Evolutionary conservation across 2,329 filamentous ascomycete species (phyloP), one percentile per base, ranked within the genome.

Genomic region (Cephalotrichum gorgonifer): DNA sequence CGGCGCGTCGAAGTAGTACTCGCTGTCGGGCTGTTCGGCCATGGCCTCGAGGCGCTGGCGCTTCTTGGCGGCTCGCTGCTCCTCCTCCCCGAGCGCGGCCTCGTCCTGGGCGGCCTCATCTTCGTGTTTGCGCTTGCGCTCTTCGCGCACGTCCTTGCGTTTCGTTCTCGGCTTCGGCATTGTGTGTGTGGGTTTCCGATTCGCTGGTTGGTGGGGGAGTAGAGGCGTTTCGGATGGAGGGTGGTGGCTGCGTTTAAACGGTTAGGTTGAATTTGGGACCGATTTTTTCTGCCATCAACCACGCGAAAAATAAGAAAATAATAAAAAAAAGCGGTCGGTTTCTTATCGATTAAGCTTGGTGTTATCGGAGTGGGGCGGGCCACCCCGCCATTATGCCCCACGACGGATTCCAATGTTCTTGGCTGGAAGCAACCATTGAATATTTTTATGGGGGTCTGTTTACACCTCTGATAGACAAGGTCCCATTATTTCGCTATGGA

Each of bases 141-240:
- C 66, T 27, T 70, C 64, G 55, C 66, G 67, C 20, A 58, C 54
- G 25, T 54, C 58, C 46, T 64, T 64, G 53, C 68, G 60, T 57
- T 70, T 71, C 17, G 68, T 69, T 53, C 69, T 63, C 44, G 67
- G 68, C 56, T 71, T 71, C 12, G 66, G 67, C 69, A 70, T 72
- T 47, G 51, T 62, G 52, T 50, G 28, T 49, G 49, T 51, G 17
- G 43, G 27, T 43, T n/a, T n/a, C n/a, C n/a, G n/a, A n/a, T n/a
- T 50, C 25, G 31, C 14, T 25, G 28, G 17, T 43, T 41, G 44
- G 17, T 35, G 33, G 26, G n/a, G 30, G 46, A 30, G 30, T 14
- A 5, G 43, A 48, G 35, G 39, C 38, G 47, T 23, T 43, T 12
- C n/a, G 8, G 27, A 15, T 49, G 26, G 17, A 5, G 27, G 26